Evolutionary conservation across 805 yeast genomes (phyloP), one percentile per base, ranked within the genome.

Genomic region (Kodamaea hsintzibuensis): DNA sequence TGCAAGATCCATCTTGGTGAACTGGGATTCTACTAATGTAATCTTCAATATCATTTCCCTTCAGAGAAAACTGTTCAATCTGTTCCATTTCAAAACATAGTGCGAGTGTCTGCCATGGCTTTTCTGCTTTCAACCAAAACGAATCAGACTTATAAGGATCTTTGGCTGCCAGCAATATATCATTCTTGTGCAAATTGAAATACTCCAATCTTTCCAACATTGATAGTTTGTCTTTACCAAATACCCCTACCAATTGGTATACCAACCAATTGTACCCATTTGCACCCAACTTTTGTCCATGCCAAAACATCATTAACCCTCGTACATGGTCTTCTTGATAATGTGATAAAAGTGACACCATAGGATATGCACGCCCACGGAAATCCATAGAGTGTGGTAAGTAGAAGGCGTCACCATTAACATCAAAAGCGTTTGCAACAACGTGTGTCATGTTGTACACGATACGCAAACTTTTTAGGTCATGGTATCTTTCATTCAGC

Each of bases 1-100:
- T 76, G 53, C 80, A 76, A 0, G 79, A 71, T 0, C 80, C 80
- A 59, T 76, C 80, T 55, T 70, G 75, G 50, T 74, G 78, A 7
- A 76, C 64, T 0, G 79, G 74, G 16, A 74, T 62, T 38, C 78
- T 57, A 27, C 70, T 61, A 14, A 46, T 46, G 45, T 57, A 76
- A 0, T 62, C 54, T 27, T 62, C 56, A 2, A 68, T 42, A 1
- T 60, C 51, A 1, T 64, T 63, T 1, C 67, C 70, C 3, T 51
- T 33, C 13, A 55, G 54, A 2, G 42, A 25, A 46, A 40, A 62
- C 5, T 61, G 22, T 43, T 63, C 55, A 1, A 73, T 61, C 2
- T 46, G 47, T 1, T 38, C 22, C 7, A 76, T 45, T 56, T 76
- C 80, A 14, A 62, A 39, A 56, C 80, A 73, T 14, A 72, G 55